These are phyloP conservation scores for Penicillium aurantiogriseum DNA, from an alignment of 2,329 filamentous ascomycete species.

Conservation along the genomic window DNA sequence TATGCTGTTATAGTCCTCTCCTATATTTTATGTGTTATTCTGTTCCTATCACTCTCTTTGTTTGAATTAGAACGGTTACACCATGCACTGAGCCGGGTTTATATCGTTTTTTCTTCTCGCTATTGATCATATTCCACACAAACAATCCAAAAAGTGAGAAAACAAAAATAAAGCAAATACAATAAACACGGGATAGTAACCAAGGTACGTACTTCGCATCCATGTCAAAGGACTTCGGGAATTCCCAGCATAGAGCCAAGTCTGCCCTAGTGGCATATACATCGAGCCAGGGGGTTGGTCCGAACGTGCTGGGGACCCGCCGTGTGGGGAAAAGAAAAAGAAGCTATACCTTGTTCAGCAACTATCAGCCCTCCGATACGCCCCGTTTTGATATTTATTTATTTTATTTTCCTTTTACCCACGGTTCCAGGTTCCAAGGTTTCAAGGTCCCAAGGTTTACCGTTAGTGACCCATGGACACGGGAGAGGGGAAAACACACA, in stretches of 20 bases:
- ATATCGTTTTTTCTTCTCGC: background rate
- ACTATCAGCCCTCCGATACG: conserved; percentile 4
- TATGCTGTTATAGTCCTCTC: background rate
- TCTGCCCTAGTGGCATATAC: background rate
- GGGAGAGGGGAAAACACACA: background rate
- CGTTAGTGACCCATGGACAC: background rate
- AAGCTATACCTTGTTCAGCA: background rate
- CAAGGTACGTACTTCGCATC: background rate
- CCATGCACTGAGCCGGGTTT: background rate
- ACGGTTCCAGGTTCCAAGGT: background rate
- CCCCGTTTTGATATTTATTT: background rate
- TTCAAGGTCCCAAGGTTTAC: background rate
- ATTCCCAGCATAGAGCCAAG: conserved; percentile 12
- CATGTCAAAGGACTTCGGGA: background rate
- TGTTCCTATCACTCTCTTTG: background rate
- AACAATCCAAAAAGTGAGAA: background rate
- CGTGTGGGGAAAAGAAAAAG: conserved; percentile 1
- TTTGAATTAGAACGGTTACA: background rate
- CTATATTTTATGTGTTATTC: background rate
- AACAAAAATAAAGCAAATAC: background rate
- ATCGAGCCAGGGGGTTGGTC: conserved; percentile 11
- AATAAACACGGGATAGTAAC: background rate
- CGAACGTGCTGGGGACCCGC: conserved; percentile 17
- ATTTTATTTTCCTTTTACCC: no score
- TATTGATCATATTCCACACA: background rate